phyloP scores from a whole-genome alignment of 108 stramenopile species.

The Cyclotella choctawhatcheeana region DNA sequence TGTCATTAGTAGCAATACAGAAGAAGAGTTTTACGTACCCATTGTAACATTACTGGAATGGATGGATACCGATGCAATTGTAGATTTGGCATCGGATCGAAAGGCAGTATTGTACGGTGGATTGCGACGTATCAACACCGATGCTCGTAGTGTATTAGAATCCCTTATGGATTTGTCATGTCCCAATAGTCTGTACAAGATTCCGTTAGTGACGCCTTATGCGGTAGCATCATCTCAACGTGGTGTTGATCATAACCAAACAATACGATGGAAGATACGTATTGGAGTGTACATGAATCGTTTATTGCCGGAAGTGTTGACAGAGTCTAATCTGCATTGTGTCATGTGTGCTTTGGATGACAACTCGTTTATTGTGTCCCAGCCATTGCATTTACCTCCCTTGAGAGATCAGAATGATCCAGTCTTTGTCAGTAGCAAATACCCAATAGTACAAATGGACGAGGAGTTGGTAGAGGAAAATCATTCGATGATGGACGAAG shows the following conservation, averaged over 20 bases:
- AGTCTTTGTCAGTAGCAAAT: conserved; percentile 24
- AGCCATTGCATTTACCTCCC: conserved; percentile 28
- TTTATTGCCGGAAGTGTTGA: conserved; percentile 47
- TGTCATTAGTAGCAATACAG: background rate
- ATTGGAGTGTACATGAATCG: conserved; percentile 54
- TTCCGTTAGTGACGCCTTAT: conserved; percentile 39
- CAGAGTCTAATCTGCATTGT: conserved; percentile 20
- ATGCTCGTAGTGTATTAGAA: conserved; percentile 28
- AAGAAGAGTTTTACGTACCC: conserved; percentile 21
- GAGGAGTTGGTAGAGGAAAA: background rate
- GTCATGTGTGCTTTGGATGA: conserved; percentile 58
- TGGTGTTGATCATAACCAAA: background rate
- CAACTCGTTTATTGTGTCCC: conserved; percentile 18
- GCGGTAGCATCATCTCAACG: conserved; percentile 11
- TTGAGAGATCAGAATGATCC: conserved; percentile 19
- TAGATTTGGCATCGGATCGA: conserved; percentile 16
- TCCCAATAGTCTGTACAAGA: conserved; percentile 24
- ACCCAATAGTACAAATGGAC: conserved; percentile 14
- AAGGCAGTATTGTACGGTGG: conserved; percentile 23
- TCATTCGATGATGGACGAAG: conserved; percentile 18
- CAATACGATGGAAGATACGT: conserved; percentile 20
- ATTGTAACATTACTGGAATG: conserved; percentile 11
- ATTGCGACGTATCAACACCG: conserved; percentile 30
- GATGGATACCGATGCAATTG: conserved; percentile 1
- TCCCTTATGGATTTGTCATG: conserved; percentile 40